These are phyloP conservation scores for Penicillium steckii DNA, from an alignment of 495 filamentous ascomycete species.

Conservation along the genomic window DNA sequence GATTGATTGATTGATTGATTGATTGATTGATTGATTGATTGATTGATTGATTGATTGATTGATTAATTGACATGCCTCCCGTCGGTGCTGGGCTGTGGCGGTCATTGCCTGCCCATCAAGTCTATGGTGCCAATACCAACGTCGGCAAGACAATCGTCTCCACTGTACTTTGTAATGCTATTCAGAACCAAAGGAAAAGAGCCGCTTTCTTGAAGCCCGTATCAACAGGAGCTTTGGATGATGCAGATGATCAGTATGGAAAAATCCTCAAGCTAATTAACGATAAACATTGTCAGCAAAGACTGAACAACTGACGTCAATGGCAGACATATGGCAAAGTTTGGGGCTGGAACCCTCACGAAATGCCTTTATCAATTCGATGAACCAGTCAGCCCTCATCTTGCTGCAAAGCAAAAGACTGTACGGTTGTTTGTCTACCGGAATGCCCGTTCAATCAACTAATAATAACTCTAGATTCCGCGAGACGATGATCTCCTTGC, in stretches of 20 bases:
- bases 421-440: slow-evolving; percentile 17
- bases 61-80: slow-evolving; percentile 30
- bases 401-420: slow-evolving; percentile 53
- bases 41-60: no score
- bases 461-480: slow-evolving; percentile 33
- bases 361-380: slow-evolving; percentile 67
- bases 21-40: no score
- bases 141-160: slow-evolving; percentile 78
- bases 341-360: slow-evolving; percentile 50
- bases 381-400: slow-evolving; percentile 70
- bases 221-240: slow-evolving; percentile 64
- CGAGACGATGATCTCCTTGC: slow-evolving; percentile 47
- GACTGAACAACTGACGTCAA: background rate
- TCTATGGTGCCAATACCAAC: slow-evolving; percentile 79
- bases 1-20: no score
- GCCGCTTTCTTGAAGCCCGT: slow-evolving; percentile 72
- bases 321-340: slow-evolving; percentile 56
- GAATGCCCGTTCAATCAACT: background rate
- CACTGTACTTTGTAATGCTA: slow-evolving; percentile 64
- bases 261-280: no score
- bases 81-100: slow-evolving; percentile 57
- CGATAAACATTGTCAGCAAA: no score
- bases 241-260: slow-evolving; percentile 64
- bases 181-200: slow-evolving; percentile 45
- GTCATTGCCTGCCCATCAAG: slow-evolving; percentile 60